Base-by-base conservation (phyloP, 129 eudicot species). In the Scalesia atractyloides region DNA sequence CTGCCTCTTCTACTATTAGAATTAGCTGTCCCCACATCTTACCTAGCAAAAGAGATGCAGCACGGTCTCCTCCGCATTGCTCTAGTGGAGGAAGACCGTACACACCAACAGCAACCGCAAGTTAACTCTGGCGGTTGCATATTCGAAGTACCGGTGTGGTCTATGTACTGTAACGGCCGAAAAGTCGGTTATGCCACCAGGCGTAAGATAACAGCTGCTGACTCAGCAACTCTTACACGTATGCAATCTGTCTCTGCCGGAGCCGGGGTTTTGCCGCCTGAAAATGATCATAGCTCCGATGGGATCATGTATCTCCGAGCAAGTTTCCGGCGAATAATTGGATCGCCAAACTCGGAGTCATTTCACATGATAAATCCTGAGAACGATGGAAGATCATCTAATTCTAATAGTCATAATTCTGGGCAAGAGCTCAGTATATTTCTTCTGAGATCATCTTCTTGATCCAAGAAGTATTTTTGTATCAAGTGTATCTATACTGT, bases 61-160 rank as follows among this genome's bases (percentile, higher is more conserved):
- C 83, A 80, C 20, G 79, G 79, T 50, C 83, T 80, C 75, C 74
- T 80, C 69, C 83, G 83, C 49, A 80, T 80, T 48, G 83, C 83
- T 9, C 75, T 80, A 9, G 83, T 80, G 17, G 83, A 80, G 37
- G 75, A 73, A 50, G 63, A 48, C 46, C 30, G 17, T 13, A 65
- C 64, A 46, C 78, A 64, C 19, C 68, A 73, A 17, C 79, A 22
- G 5, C 82, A 26, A 43, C 50, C 22, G 22, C 73, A 74, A 7
- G 1, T n/a, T 4, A 60, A 51, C 6, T 58, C 48, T 2, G 68
- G 68, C 9, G 57, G 80, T 26, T 66, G 80, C 50, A 80, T 80
- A 73, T 80, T 80, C 26, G 83, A 74, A 41, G 83, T 80, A 26
- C 83, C 83, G 6, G 64, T 73, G 7, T 80, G 83, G 83, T 73